Conservation (phyloP, 805 yeast species). For the Yamadazyma nakazawae region DNA sequence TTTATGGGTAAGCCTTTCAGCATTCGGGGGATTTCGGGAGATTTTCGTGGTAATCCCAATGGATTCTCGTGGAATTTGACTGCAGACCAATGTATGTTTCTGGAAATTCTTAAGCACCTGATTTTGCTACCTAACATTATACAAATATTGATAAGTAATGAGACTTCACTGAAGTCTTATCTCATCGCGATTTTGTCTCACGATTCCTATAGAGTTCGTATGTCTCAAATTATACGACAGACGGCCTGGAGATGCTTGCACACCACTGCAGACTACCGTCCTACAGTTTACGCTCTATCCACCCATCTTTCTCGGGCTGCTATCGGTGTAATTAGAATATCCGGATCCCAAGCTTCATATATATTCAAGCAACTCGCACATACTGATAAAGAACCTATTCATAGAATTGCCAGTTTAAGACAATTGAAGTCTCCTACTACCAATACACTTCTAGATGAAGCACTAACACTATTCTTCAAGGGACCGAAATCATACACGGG, state of each 20-base stretch:
- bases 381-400: slow-evolving; percentile 35
- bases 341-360: slow-evolving; percentile 61
- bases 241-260: neutral
- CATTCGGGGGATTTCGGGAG: slow-evolving; percentile 36
- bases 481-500: slow-evolving; percentile 87
- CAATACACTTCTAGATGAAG: slow-evolving; percentile 62
- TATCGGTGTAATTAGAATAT: slow-evolving; percentile 76
- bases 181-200: slow-evolving; percentile 4
- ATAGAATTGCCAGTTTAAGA: slow-evolving; percentile 56
- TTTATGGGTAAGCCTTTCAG: slow-evolving; percentile 55
- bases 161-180: neutral
- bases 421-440: slow-evolving; percentile 47
- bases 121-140: neutral
- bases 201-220: neutral
- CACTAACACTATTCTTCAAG: slow-evolving; percentile 64
- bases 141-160: neutral
- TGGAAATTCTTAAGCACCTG: neutral
- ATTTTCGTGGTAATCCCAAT: slow-evolving; percentile 33
- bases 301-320: slow-evolving; percentile 83
- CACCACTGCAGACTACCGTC: slow-evolving; percentile 18
- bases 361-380: slow-evolving; percentile 49
- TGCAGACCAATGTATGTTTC: neutral
- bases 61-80: slow-evolving; percentile 34
- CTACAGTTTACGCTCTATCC: slow-evolving; percentile 89
- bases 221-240: neutral